A percentile compares a stretch with the other conserved stretches of the same genome.
phyloP scores from a whole-genome alignment of 169 alveolate genomes.

The Pseudocohnilembus persalinus region DNA sequence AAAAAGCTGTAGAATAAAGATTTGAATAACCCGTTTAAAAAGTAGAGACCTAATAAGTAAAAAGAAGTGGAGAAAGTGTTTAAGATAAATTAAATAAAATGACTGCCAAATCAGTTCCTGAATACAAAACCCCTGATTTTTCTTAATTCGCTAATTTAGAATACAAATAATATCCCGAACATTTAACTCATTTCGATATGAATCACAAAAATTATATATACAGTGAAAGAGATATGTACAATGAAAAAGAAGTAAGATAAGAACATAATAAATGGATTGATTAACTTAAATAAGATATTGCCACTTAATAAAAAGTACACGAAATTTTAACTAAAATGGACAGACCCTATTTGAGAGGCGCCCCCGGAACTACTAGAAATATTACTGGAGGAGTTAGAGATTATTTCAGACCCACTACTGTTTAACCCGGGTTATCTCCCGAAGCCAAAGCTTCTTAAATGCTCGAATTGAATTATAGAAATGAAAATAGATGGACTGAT shows the following conservation, averaged over 20 bases:
- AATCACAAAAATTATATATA: conserved; percentile 16
- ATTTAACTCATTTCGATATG: conserved; percentile 12
- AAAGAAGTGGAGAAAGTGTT: too few relatives aligned
- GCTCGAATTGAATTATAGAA: conserved; percentile 28
- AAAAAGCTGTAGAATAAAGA: too few relatives aligned
- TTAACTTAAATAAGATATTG: conserved; percentile 10
- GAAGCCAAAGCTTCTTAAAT: neutral
- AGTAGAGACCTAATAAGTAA: too few relatives aligned
- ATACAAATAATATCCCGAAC: conserved; percentile 16
- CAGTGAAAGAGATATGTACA: conserved; percentile 20
- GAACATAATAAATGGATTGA: conserved; percentile 7
- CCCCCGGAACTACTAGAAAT: conserved; percentile 32
- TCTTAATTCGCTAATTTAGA: conserved; percentile 21
- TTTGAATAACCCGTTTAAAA: too few relatives aligned
- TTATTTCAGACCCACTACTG: neutral
- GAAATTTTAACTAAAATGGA: conserved; percentile 26
- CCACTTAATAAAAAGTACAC: conserved; percentile 14
- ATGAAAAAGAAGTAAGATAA: conserved; percentile 6
- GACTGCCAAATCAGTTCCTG: neutral
- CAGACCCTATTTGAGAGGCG: conserved; percentile 49
- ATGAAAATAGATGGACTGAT: conserved; percentile 54
- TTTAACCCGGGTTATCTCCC: neutral
- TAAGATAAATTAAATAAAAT: too few relatives aligned
- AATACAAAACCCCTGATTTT: conserved; percentile 20
- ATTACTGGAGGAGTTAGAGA: conserved; percentile 37